These are phyloP conservation scores for Skeletonema potamos DNA, from an alignment of 108 stramenopile genomes.

Conservation along the genomic window DNA sequence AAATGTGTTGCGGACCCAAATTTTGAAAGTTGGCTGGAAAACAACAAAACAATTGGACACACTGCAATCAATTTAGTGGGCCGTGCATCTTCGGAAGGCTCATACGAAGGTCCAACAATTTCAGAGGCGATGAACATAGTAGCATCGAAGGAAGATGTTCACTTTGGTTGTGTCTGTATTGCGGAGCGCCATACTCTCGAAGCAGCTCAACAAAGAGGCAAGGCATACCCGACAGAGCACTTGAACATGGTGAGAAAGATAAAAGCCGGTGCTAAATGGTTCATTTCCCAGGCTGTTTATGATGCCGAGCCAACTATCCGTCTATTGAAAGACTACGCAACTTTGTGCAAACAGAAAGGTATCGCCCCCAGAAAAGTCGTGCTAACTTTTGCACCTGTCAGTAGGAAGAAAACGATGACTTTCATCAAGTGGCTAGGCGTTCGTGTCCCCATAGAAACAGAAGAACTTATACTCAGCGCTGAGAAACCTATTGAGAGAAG, in stretches of 20 bases:
- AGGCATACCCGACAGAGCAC: constrained; percentile 54
- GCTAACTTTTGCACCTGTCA: constrained; percentile 63
- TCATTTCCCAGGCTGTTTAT: constrained; percentile 63
- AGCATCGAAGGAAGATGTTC: background rate
- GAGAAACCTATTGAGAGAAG: constrained; percentile 36
- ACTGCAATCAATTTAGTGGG: constrained; percentile 58
- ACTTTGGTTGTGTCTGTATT: constrained; percentile 66
- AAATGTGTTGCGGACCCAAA: constrained; percentile 55
- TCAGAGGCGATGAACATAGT: constrained; percentile 45
- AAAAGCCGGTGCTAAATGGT: constrained; percentile 60
- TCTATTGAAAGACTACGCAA: constrained; percentile 57
- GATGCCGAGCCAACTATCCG: constrained; percentile 58
- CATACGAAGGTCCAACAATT: constrained; percentile 42
- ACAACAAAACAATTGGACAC: constrained; percentile 32
- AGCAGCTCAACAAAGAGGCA: constrained; percentile 37
- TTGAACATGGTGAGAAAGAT: constrained; percentile 60
- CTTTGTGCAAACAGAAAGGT: constrained; percentile 40
- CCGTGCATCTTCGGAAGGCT: constrained; percentile 28
- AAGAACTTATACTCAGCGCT: constrained; percentile 39
- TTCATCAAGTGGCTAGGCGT: constrained; percentile 74
- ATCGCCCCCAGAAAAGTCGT: constrained; percentile 52
- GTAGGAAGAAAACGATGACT: constrained; percentile 53
- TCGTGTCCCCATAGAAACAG: constrained; percentile 49
- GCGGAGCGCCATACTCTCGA: constrained; percentile 69
- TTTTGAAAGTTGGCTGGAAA: constrained; percentile 52